Evolutionary conservation across 1,139 yeast genomes (phyloP).

Genomic region (Meyerozyma sp.): DNA sequence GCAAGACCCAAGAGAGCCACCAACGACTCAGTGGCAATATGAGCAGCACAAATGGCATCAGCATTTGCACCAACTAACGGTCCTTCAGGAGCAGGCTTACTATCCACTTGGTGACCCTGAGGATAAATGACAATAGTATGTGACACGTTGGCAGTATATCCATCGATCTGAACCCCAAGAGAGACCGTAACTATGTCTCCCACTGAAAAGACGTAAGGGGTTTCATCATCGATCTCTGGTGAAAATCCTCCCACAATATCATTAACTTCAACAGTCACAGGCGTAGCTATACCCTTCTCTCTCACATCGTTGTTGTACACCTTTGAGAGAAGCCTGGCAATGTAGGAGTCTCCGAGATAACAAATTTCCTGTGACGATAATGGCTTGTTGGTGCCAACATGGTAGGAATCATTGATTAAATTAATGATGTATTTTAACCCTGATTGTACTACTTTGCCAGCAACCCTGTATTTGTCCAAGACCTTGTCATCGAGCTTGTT

Average conservation of each 20-base stretch:
- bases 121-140: slow-evolving; percentile 86
- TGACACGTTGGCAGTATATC: slow-evolving; percentile 81
- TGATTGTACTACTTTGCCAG: slow-evolving; percentile 91
- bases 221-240: slow-evolving; percentile 74
- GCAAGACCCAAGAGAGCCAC: slow-evolving; percentile 70
- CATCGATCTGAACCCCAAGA: slow-evolving; percentile 90
- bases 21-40: slow-evolving; percentile 82
- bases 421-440: slow-evolving; percentile 62
- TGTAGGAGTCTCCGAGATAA: slow-evolving; percentile 71
- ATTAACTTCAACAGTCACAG: slow-evolving; percentile 84
- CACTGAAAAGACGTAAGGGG: slow-evolving; percentile 47
- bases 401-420: slow-evolving; percentile 69
- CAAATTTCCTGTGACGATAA: slow-evolving; percentile 69
- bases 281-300: slow-evolving; percentile 86
- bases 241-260: slow-evolving; percentile 75
- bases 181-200: slow-evolving; percentile 86
- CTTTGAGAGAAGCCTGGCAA: slow-evolving; percentile 49
- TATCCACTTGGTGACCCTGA: slow-evolving; percentile 34
- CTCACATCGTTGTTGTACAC: slow-evolving; percentile 53
- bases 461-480: slow-evolving; percentile 77
- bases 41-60: slow-evolving; percentile 85
- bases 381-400: slow-evolving; percentile 41
- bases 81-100: slow-evolving; percentile 48
- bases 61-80: slow-evolving; percentile 84
- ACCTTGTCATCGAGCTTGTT: slow-evolving; percentile 60